Base-by-base conservation (phyloP, 2,329 filamentous ascomycete species). In the Pseudocercospora eumusae region DNA sequence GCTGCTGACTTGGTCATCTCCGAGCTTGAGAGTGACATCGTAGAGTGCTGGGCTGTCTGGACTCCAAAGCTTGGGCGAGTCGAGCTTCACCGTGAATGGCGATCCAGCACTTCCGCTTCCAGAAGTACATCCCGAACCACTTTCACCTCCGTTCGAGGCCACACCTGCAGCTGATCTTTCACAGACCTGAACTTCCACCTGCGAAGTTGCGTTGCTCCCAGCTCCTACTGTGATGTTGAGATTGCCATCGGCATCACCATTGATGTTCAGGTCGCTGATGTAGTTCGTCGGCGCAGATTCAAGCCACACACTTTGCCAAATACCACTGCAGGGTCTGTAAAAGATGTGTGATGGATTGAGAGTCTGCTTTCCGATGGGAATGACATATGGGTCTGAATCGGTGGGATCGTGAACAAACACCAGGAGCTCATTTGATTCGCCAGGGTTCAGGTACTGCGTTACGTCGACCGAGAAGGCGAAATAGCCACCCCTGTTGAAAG, bases 301-400 rank as follows among this genome's bases (percentile, higher is more conserved):
- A 4, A 91, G 77, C 88, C 88, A 91, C 0, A 91, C 88, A n/a
- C 82, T 83, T 70, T 91, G 88, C 88, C 88, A 91, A 66, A 91
- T 91, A 9, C 88, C 88, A 45, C 86, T 88, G 75, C 88, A 91
- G 0, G 88, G 85, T 0, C 84, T 85, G 72, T 91, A 91, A 73
- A 89, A 91, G 65, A 91, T 91, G 69, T 83, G 85, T 70, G 86
- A 84, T 0, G 84, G 84, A 69, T 83, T 89, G 85, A 73, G 61
- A 7, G 70, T 71, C 64, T 74, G 71, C 62, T 74, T 74, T 50
- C 88, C 88, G 47, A 88, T 81, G 0, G 88, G 87, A 45, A 88
- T 86, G 11, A 86, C 80, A 61, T 80, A 78, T 4, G 75, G 74
- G 1, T 79, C 78, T 28, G 73, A 70, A 68, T 90, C 88, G 0